Base-by-base conservation (phyloP, 75 land plant genomes). In the Picea sitchensis region DNA sequence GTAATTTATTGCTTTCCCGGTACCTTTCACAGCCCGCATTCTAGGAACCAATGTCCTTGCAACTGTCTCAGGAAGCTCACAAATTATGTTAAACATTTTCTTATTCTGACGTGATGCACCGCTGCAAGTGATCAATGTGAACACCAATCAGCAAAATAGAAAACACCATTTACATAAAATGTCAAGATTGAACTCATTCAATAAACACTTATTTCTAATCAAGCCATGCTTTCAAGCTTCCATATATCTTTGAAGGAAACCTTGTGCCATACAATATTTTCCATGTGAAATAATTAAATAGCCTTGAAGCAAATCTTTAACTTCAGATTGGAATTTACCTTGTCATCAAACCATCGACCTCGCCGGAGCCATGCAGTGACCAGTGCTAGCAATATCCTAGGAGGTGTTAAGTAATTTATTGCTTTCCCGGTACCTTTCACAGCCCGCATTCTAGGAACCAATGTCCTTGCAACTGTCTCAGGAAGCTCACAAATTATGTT, bases 401-500 rank as follows among this genome's bases (percentile, higher is more conserved):
- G 98, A 58, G 99, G 99, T 23, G 99, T 97, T 58, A 97, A 84
- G 81, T 95, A 97, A 75, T 93, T 89, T 73, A 97, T 86, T 26
- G 99, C 94, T 79, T 90, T 97, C 58, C 98, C 99, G 58, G 88
- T 93, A 63, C 99, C 99, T 85, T 91, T 97, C n/a, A 97, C 93
- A 60, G 88, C 82, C 68, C 98, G 82, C 92, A 97, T 88, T 56
- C 95, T 78, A 38, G 99, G 98, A 38, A 95, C 99, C 83, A 97
- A 86, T 54, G 92, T 84, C 79, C 95, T 89, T 30, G 99, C 99
- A 59, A 97, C 99, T 34, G 99, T 97, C 81, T 97, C 99, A 12
- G 99, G 99, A 59, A 93, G 96, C 96, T 97, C 99, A 64, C 99
- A 97, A 5, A 97, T 97, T 59, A 97, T 91, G 80, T 97, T 97